Conservation (phyloP, 2,329 filamentous ascomycete species). For the Paramyrothecium roridum region DNA sequence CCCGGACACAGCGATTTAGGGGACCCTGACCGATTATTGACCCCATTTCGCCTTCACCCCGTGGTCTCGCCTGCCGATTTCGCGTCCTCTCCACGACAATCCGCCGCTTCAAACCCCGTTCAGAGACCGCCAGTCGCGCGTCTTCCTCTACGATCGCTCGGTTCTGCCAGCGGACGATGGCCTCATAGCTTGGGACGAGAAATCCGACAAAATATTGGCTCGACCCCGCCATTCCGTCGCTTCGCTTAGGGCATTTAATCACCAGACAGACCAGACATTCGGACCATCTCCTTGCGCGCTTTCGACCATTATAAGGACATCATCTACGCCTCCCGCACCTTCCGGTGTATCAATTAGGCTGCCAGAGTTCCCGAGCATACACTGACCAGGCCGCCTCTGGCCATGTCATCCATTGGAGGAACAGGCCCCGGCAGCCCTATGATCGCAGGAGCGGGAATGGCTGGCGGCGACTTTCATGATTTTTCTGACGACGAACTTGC, state of each 20-base stretch:
- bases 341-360: too few species aligned
- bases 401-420: slow-evolving; percentile 30
- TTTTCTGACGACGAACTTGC: slow-evolving; percentile 33
- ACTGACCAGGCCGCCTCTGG: slow-evolving; percentile 14
- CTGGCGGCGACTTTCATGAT: slow-evolving; percentile 33
- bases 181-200: neutral
- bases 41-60: neutral
- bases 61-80: neutral
- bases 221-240: neutral
- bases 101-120: neutral
- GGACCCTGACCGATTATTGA: neutral
- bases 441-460: slow-evolving; percentile 33
- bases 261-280: too few species aligned
- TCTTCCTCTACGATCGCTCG: neutral
- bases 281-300: neutral
- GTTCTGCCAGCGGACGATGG: neutral
- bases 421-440: slow-evolving; percentile 33
- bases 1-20: neutral
- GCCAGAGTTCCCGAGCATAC: neutral
- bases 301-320: neutral
- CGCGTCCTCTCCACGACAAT: neutral
- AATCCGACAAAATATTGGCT: neutral
- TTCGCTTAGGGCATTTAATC: neutral
- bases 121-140: neutral
- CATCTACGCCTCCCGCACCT: neutral